A percentile compares a stretch with the other conserved stretches of the same genome.
phyloP scores from a whole-genome alignment of 768 basidiomycete species.

The Goffeauzyma gilvescens region DNA sequence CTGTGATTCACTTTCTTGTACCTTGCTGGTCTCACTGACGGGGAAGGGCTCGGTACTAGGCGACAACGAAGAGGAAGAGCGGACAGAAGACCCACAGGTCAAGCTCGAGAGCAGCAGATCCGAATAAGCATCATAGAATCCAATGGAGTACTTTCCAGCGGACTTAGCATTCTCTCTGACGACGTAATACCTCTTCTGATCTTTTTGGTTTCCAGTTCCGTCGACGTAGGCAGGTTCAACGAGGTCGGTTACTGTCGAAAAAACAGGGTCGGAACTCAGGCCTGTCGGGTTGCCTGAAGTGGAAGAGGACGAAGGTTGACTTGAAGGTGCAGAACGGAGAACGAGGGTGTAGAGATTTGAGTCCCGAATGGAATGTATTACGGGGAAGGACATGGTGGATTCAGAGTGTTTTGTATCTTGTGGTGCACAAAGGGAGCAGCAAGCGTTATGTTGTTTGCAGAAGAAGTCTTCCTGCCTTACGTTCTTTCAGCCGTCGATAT shows the following conservation, averaged over 20 bases:
- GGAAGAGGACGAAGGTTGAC: neutral
- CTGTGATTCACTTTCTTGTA: conserved; percentile 4
- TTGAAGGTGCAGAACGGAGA: conserved; percentile 5
- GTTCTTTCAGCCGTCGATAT: too few species aligned
- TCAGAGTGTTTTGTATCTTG: too few species aligned
- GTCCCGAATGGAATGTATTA: conserved; percentile 7
- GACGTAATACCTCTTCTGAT: too few species aligned
- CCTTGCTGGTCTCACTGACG: neutral
- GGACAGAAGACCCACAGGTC: too few species aligned
- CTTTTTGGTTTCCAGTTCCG: neutral
- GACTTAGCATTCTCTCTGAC: too few species aligned
- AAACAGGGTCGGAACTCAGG: neutral
- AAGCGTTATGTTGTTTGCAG: too few species aligned
- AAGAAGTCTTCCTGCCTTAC: too few species aligned
- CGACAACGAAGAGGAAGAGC: too few species aligned
- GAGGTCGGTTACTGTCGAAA: neutral
- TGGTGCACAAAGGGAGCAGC: too few species aligned
- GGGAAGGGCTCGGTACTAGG: neutral
- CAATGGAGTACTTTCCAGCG: conserved; percentile 12
- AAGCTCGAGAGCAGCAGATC: too few species aligned
- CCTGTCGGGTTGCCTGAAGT: neutral
- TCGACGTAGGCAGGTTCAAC: neutral
- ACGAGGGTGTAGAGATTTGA: conserved; percentile 12
- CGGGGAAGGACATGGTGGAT: too few species aligned
- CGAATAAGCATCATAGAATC: conserved; percentile 17